phyloP scores from a whole-genome alignment of 1,284 basidiomycete genomes.

The Microbotryum violaceum region DNA sequence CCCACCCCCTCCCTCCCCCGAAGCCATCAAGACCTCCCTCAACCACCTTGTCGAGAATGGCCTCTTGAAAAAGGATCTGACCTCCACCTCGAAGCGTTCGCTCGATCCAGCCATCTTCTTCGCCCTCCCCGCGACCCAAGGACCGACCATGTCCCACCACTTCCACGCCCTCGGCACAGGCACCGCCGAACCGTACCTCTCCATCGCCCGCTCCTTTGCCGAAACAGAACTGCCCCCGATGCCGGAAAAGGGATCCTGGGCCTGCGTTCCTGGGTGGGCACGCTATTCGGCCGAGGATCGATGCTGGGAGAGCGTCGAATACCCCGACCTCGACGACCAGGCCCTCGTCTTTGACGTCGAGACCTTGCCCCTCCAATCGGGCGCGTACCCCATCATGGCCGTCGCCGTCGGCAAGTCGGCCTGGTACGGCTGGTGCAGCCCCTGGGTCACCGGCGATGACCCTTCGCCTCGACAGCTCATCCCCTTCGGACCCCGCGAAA shows the following conservation, averaged over 20 bases:
- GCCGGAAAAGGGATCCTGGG: conserved; percentile 58
- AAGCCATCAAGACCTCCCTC: conserved; percentile 23
- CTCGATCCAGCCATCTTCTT: conserved; percentile 55
- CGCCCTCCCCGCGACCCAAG: conserved; percentile 75
- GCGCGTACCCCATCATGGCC: conserved; percentile 80
- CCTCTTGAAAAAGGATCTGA: conserved; percentile 5
- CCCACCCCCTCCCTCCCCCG: conserved; percentile 15
- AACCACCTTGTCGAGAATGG: conserved; percentile 22
- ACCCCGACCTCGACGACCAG: conserved; percentile 51
- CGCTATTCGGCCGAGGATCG: conserved; percentile 63
- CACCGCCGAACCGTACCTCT: conserved; percentile 72
- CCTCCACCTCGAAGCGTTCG: neutral
- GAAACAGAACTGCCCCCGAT: conserved; percentile 53
- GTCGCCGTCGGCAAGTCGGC: conserved; percentile 71
- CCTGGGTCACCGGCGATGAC: conserved; percentile 72
- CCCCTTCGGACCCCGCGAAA: conserved; percentile 53
- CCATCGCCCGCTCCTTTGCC: conserved; percentile 61
- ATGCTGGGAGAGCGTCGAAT: conserved; percentile 37
- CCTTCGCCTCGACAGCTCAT: conserved; percentile 63
- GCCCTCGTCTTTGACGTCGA: conserved; percentile 90
- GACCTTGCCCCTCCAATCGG: conserved; percentile 68
- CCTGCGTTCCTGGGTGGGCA: conserved; percentile 77
- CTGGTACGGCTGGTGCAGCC: conserved; percentile 96
- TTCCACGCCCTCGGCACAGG: conserved; percentile 71
- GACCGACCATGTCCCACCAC: conserved; percentile 75